Conservation (phyloP, 331 rosid genomes). For the Malus hybrid region DNA sequence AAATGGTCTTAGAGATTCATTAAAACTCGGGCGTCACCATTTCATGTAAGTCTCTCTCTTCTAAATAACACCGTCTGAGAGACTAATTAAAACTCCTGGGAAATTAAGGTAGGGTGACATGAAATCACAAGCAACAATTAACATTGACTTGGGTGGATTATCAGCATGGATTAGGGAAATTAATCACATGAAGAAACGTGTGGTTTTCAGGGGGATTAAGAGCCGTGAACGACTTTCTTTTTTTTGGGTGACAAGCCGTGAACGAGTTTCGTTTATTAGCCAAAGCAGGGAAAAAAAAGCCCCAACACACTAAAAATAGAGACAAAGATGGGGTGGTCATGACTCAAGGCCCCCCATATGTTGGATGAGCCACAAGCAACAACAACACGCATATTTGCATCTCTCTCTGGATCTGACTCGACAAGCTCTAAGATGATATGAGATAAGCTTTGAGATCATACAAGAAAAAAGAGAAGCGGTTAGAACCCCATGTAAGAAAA, state of each 20-base stretch:
- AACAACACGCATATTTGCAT: slow-evolving; percentile 1
- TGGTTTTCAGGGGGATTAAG: slow-evolving; percentile 12
- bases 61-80: neutral
- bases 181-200: slow-evolving; percentile 7
- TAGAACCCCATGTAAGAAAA: neutral
- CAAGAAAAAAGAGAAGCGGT: neutral
- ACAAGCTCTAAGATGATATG: slow-evolving; percentile 9
- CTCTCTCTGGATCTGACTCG: slow-evolving; percentile 31
- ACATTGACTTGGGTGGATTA: neutral
- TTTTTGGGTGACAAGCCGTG: neutral
- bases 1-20: neutral
- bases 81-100: neutral
- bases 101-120: slow-evolving; percentile 17
- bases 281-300: slow-evolving; percentile 11
- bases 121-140: slow-evolving; percentile 28
- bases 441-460: slow-evolving; percentile 12
- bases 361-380: slow-evolving; percentile 28
- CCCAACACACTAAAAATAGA: slow-evolving; percentile 20
- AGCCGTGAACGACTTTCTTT: slow-evolving; percentile 8
- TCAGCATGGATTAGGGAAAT: slow-evolving; percentile 2
- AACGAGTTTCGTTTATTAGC: slow-evolving; percentile 3
- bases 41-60: no score
- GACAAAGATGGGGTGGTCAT: slow-evolving; percentile 15
- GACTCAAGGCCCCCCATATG: slow-evolving; percentile 29
- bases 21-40: no score